Evolutionary conservation across 2,329 filamentous ascomycete species (phyloP).

Genomic region (Nemania sp.): DNA sequence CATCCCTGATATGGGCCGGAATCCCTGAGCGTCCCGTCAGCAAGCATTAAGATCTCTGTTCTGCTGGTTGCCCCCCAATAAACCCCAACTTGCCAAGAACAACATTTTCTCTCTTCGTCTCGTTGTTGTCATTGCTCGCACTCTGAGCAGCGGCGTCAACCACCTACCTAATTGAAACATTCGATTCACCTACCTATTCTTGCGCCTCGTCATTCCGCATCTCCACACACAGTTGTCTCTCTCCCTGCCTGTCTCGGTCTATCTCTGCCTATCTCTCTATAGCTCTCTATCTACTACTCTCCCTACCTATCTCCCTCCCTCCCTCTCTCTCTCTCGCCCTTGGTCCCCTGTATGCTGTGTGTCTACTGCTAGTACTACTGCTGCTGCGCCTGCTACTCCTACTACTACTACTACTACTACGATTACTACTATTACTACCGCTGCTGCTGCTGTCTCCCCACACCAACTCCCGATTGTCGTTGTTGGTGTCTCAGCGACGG

Average conservation of each 20-base stretch:
- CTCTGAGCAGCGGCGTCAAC: constrained; percentile 12
- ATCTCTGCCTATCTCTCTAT: no score
- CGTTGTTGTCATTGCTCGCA: constrained; percentile 7
- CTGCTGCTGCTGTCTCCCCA: constrained; percentile 13
- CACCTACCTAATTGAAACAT: constrained; percentile 21
- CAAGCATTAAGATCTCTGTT: constrained; percentile 22
- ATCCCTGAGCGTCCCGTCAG: constrained; percentile 13
- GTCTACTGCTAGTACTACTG: no score
- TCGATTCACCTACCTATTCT: background rate
- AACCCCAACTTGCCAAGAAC: constrained; percentile 43
- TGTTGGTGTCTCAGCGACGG: constrained; percentile 35
- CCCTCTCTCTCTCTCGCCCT: no score
- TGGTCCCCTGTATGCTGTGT: no score
- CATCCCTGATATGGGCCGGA: constrained; percentile 10
- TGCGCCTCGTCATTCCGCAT: constrained; percentile 11
- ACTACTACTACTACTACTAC: no score
- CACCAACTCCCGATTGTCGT: constrained; percentile 28
- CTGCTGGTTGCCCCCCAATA: constrained; percentile 34
- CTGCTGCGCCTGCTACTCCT: no score
- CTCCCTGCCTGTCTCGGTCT: no score
- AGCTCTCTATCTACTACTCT: no score
- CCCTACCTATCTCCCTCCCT: no score
- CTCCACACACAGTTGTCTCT: constrained; percentile 3
- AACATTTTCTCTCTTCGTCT: constrained; percentile 36
- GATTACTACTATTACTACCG: no score